Base-by-base conservation (phyloP, 768 basidiomycete genomes). In the Hericium erinaceus region DNA sequence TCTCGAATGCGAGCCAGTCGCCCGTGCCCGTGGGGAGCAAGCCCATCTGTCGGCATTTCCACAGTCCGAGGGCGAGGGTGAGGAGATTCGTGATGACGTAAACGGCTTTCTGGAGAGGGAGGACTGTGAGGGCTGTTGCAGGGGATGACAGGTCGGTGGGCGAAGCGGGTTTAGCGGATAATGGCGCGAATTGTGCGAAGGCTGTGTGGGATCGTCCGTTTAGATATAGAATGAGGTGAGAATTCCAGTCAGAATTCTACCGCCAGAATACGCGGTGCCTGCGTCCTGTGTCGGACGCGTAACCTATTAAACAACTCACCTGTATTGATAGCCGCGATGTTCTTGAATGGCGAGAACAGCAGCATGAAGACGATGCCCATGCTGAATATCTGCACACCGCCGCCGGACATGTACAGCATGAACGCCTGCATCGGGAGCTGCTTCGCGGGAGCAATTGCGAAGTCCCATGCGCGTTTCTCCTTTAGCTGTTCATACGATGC, bases 331-430 rank as follows among this genome's bases (percentile, higher is more conserved):
- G 79, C 80, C 54, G 82, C 79, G 12, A 94, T 68, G 56, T 92
- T 93, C 70, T 87, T 91, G 73, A 95, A 84, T 0, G 95, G 95
- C 10, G 82, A 80, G 58, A 91, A 75, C 58, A 98, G 79, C 12
- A 98, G 79, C 91, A 95, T 94, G 67, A 92, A 87, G 20, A 98
- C 88, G 69, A 94, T 95, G 38, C 95, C 93, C 77, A 98, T 92
- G 72, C 92, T 95, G 71, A 98, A 97, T 46, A 98, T 87, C 71
- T 98, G 95, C 13, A 98, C 88, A 52, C 92, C 92, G 12, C 92
- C 87, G 39, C 95, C 95, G 20, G 93, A 95, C 89, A 98, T 95
- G 80, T 98, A 98, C 38, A 98, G 78, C 95, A 98, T 98, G 74
- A 98, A 89, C 4, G 87, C 92, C 67, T 98, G 93, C 95, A 97